These are phyloP conservation scores for Fraxinus dipetala DNA, from an alignment of 305 asterid genomes.

Conservation along the genomic window DNA sequence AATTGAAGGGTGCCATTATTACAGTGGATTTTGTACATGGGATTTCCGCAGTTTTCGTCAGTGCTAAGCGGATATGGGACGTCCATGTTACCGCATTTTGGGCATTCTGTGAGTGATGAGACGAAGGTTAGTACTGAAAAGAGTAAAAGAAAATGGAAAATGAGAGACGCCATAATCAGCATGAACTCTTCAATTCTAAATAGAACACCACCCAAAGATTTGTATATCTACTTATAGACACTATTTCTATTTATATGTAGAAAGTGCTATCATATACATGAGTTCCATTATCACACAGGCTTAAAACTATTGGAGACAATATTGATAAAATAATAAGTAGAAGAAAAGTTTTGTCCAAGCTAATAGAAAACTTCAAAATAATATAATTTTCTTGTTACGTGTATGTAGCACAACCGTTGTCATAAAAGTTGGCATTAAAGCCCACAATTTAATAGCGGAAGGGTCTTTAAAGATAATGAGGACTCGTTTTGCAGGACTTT, in stretches of 20 bases:
- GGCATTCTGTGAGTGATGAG: constrained; percentile 22
- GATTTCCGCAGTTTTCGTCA: constrained; percentile 35
- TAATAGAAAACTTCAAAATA: not conserved
- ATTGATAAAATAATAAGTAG: not conserved
- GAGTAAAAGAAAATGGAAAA: constrained; percentile 21
- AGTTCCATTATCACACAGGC: not conserved
- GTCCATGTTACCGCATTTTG: constrained; percentile 37
- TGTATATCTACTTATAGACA: not conserved
- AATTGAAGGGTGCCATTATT: constrained; percentile 25
- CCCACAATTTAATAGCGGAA: not conserved
- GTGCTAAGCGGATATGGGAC: constrained; percentile 48
- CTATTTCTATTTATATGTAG: not conserved
- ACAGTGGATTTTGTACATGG: constrained; percentile 31
- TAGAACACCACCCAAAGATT: not conserved
- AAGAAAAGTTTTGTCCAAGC: not conserved
- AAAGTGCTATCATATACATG: not conserved
- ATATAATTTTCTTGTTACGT: too few relatives aligned
- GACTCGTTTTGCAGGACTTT: not conserved
- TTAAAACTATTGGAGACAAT: not conserved
- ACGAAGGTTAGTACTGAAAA: constrained; percentile 8
- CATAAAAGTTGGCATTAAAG: not conserved
- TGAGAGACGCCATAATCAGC: not conserved
- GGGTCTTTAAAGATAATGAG: not conserved
- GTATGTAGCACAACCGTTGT: too few relatives aligned
- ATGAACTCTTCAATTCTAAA: not conserved